A percentile compares a stretch with the other conserved stretches of the same genome.
Conservation (phyloP, 768 basidiomycete species). For the Leccinellum albellum region DNA sequence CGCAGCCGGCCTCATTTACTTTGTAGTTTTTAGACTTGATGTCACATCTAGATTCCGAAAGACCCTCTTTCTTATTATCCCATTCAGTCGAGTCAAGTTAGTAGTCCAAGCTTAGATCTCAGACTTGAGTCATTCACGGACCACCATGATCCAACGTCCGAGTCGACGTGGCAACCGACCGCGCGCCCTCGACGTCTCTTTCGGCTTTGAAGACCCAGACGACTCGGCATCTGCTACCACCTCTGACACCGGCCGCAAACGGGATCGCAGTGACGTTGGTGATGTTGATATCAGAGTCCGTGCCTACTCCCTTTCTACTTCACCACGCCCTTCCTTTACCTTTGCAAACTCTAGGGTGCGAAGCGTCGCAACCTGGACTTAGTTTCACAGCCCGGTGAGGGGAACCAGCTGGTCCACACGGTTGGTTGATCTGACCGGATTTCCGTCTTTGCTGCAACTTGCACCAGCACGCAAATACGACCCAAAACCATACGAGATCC, state of each 20-base stretch:
- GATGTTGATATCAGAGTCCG: constrained; percentile 16
- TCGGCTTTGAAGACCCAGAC: constrained; percentile 37
- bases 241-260: constrained; percentile 30
- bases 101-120: not conserved
- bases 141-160: constrained; percentile 3
- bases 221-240: constrained; percentile 18
- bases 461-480: constrained; percentile 39
- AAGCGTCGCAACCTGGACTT: constrained; percentile 30
- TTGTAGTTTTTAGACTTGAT: not conserved
- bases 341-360: constrained; percentile 7
- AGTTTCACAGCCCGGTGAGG: constrained; percentile 14
- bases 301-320: not conserved
- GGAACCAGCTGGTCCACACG: not conserved
- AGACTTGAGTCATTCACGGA: not conserved
- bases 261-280: constrained; percentile 14
- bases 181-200: constrained; percentile 54
- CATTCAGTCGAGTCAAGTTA: not conserved
- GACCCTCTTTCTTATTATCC: not conserved
- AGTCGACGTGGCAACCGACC: constrained; percentile 38
- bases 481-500: constrained; percentile 28
- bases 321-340: not conserved
- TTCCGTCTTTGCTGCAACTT: not conserved
- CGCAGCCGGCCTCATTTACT: constrained; percentile 3
- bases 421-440: not conserved
- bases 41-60: not conserved